Evolutionary conservation across 2,329 filamentous ascomycete genomes (phyloP), one percentile per base, ranked within the genome.

Genomic region (Aspergillus unguis): DNA sequence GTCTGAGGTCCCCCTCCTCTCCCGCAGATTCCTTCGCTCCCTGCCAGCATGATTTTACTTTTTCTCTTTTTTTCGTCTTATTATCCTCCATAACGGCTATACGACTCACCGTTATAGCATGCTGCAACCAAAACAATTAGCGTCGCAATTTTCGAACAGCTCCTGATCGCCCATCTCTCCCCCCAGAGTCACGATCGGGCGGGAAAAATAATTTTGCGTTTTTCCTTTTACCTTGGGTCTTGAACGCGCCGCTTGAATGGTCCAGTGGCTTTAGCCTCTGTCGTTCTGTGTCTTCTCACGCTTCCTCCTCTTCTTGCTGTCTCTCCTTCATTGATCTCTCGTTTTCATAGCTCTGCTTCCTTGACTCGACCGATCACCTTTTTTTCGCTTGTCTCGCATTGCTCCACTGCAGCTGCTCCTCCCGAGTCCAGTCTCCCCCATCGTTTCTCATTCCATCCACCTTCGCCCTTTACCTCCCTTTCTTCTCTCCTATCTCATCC

Each of bases 151-250:
- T 38, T 17, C 3, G 29, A 26, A 38, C 40, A 33, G 35, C 8
- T 44, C 48, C 36, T 44, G 36, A 41, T 48, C 33, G 26, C 36
- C 35, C 36, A 41, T 27, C 38, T 29, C 35, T 35, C 49, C 47
- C 45, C 50, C 50, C 50, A 53, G 37, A 53, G 17, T 36, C 17
- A 32, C 43, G 50, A 45, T 36, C 51, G 51, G 51, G 42, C 46
- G 46, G 51, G 51, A 53, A 53, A 53, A 53, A 53, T 46, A 45
- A 53, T 53, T 53, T 46, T n/a, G 51, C 51, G 51, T 46, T 53
- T 53, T 53, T 53, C 51, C 42, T 44, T 50, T 53, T 31, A 50
- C 46, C 46, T 51, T 52, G 52, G 53, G 43, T 37, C 43, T 52
- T 48, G 54, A 46, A 51, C 53, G 48, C 53, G 48, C 49, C 48